Evolutionary conservation across 2,329 filamentous ascomycete genomes (phyloP).

Genomic region (Lecanicillium sp.): DNA sequence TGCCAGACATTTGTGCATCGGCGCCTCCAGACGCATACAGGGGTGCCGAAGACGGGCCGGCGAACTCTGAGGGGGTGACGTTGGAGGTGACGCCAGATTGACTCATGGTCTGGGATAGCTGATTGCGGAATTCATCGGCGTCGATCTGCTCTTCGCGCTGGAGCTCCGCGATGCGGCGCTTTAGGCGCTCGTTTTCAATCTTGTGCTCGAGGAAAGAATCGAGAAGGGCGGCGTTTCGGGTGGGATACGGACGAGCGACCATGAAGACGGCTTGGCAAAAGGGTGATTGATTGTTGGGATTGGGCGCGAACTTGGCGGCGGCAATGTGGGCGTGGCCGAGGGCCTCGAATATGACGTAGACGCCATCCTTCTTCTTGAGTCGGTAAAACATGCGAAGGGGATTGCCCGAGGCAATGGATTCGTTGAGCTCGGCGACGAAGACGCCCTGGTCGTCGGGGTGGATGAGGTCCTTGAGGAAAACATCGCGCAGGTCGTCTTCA

Average conservation of each 20-base stretch:
- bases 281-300: conserved; percentile 57
- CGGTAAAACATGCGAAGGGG: conserved; percentile 80
- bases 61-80: conserved; percentile 44
- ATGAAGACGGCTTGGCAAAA: conserved; percentile 90
- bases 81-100: conserved; percentile 47
- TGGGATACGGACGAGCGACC: conserved; percentile 85
- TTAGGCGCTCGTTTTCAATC: conserved; percentile 86
- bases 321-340: conserved; percentile 87
- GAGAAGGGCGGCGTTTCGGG: conserved; percentile 74
- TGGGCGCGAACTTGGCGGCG: conserved; percentile 57
- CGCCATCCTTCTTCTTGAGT: conserved; percentile 66
- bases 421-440: conserved; percentile 83
- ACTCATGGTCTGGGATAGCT: conserved; percentile 47
- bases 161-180: conserved; percentile 76
- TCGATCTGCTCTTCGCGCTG: conserved; percentile 82
- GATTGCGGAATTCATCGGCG: conserved; percentile 56
- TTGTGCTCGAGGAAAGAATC: conserved; percentile 96
- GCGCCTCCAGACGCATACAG: conserved; percentile 26
- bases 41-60: conserved; percentile 28
- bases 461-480: conserved; percentile 73
- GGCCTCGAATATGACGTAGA: conserved; percentile 80
- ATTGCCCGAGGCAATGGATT: conserved; percentile 77
- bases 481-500: conserved; percentile 62
- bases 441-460: conserved; percentile 80
- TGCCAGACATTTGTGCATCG: conserved; percentile 33